phyloP scores from a whole-genome alignment of 495 filamentous ascomycete species.

The Neurospora sp. region DNA sequence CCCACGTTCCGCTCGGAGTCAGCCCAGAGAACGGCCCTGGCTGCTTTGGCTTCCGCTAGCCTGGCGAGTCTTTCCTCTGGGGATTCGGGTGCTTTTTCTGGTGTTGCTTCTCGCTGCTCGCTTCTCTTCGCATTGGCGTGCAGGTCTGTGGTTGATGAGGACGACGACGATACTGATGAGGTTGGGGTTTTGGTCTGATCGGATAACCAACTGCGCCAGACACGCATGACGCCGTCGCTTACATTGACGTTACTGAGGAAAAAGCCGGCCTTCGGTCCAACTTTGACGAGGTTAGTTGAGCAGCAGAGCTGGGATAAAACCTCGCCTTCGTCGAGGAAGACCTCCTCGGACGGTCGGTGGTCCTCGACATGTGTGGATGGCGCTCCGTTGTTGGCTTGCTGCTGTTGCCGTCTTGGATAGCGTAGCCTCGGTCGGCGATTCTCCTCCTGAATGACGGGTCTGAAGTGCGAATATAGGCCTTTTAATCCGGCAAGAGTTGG shows the following conservation, averaged over 20 bases:
- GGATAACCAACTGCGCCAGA: conserved; percentile 63
- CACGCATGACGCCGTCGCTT: conserved; percentile 51
- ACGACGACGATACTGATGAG: neutral
- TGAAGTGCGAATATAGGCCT: conserved; percentile 45
- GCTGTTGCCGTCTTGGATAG: conserved; percentile 16
- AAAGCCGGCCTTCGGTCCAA: conserved; percentile 45
- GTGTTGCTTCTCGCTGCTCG: neutral
- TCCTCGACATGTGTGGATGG: conserved; percentile 9
- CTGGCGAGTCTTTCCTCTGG: neutral
- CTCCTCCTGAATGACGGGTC: conserved; percentile 42
- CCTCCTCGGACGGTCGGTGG: conserved; percentile 38
- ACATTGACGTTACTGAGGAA: conserved; percentile 53
- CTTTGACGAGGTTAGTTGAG: conserved; percentile 56
- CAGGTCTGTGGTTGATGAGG: neutral
- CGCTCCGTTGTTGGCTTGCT: neutral
- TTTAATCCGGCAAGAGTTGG: conserved; percentile 19
- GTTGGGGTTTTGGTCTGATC: conserved; percentile 14
- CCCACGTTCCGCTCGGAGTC: conserved; percentile 45
- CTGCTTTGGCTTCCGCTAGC: neutral
- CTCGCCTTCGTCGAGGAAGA: conserved; percentile 57
- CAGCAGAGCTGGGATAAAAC: conserved; percentile 63
- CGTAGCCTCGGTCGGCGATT: conserved; percentile 24
- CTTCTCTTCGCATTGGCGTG: neutral
- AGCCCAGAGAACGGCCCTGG: conserved; percentile 44
- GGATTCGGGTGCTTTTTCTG: neutral